phyloP scores from a whole-genome alignment of 805 yeast genomes.

The Spencermartinsiella europaea region DNA sequence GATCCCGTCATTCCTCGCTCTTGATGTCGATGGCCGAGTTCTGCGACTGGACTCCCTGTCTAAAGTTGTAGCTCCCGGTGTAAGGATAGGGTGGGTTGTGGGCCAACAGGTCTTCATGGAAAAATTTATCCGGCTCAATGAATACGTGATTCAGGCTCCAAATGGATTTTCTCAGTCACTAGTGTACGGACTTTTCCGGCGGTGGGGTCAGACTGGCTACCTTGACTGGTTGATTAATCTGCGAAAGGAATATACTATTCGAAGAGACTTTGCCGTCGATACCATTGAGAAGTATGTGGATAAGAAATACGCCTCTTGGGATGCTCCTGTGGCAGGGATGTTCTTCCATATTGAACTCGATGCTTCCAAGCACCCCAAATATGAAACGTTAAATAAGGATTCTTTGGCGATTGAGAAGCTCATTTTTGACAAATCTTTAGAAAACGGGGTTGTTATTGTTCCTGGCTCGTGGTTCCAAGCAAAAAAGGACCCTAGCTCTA shows the following conservation, averaged over 20 bases:
- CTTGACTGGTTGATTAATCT: constrained; percentile 81
- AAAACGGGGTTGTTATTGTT: constrained; percentile 32
- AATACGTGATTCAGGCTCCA: constrained; percentile 76
- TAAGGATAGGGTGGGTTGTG: constrained; percentile 84
- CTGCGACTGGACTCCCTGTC: constrained; percentile 86
- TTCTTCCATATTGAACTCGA: constrained; percentile 50
- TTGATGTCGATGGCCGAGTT: constrained; percentile 86
- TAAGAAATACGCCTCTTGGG: constrained; percentile 29
- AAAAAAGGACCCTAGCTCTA: background rate
- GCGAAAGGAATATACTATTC: constrained; percentile 69
- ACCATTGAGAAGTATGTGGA: constrained; percentile 60
- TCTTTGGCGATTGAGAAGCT: constrained; percentile 29
- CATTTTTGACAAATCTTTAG: constrained; percentile 31
- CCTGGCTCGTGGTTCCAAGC: constrained; percentile 39
- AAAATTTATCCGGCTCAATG: constrained; percentile 65
- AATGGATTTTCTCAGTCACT: constrained; percentile 75
- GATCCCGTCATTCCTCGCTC: constrained; percentile 67
- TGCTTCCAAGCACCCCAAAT: constrained; percentile 47
- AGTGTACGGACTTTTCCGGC: constrained; percentile 61
- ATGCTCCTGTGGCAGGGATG: constrained; percentile 49
- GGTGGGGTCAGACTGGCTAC: constrained; percentile 91
- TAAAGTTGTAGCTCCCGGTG: constrained; percentile 87
- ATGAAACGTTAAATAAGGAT: constrained; percentile 26
- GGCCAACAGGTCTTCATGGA: constrained; percentile 63
- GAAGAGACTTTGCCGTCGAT: constrained; percentile 83